Conservation (phyloP, 345 rosid genomes). For the Lepidium didymum region DNA sequence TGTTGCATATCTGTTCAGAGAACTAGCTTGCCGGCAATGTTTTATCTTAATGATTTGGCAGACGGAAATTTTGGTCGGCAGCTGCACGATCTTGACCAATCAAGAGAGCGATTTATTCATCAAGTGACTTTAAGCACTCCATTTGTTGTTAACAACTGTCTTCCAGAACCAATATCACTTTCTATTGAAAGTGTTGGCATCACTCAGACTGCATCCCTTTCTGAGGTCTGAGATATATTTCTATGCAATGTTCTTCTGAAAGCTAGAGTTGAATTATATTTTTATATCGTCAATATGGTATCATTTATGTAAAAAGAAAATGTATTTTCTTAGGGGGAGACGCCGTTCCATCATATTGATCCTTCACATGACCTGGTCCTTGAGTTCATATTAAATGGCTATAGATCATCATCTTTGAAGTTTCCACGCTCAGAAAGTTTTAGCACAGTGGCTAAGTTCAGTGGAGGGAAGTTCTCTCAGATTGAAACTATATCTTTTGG, state of each 20-base stretch:
- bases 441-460: constrained; percentile 55
- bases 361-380: constrained; percentile 76
- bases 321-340: constrained; percentile 47
- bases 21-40: constrained; percentile 46
- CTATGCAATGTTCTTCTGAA: constrained; percentile 12
- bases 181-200: constrained; percentile 72
- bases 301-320: not conserved
- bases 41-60: constrained; percentile 23
- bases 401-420: constrained; percentile 48
- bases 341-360: constrained; percentile 78
- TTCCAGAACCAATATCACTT: constrained; percentile 61
- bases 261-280: constrained; percentile 7
- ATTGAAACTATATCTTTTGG: constrained; percentile 58
- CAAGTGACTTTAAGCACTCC: constrained; percentile 75
- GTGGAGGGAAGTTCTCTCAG: constrained; percentile 58
- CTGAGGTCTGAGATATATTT: constrained; percentile 57
- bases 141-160: constrained; percentile 59
- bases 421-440: constrained; percentile 76
- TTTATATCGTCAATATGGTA: constrained; percentile 5
- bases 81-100: constrained; percentile 32
- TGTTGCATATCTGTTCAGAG: constrained; percentile 74
- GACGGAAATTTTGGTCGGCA: constrained; percentile 27
- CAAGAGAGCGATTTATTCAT: constrained; percentile 48
- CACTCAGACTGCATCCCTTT: constrained; percentile 49
- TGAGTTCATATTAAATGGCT: constrained; percentile 57